A percentile compares a stretch with the other conserved stretches of the same genome.
These are phyloP conservation scores for Auricularia sp. DNA, from an alignment of 768 basidiomycete genomes.

Conservation along the genomic window DNA sequence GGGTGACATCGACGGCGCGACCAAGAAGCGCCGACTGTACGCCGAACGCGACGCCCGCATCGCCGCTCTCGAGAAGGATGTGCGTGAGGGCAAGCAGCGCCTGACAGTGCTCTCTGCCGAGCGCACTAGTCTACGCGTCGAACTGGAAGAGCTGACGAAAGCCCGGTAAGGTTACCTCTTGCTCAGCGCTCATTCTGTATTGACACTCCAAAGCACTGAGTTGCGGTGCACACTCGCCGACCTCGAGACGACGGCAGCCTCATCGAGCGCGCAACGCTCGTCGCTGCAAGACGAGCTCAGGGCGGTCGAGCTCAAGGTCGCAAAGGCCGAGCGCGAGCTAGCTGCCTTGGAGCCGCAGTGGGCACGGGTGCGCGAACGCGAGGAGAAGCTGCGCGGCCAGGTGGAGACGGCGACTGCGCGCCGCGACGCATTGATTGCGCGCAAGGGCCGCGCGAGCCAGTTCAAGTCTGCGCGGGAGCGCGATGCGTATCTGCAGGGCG, in stretches of 20 bases:
- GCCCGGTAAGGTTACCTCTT: no score
- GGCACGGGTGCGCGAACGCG: conserved; percentile 40
- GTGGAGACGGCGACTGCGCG: conserved; percentile 68
- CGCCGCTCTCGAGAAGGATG: conserved; percentile 47
- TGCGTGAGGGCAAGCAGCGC: conserved; percentile 57
- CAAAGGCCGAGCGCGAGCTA: conserved; percentile 50
- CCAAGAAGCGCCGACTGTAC: conserved; percentile 42
- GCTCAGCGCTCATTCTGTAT: no score
- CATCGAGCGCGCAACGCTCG: conserved; percentile 38
- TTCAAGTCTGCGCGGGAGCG: conserved; percentile 78
- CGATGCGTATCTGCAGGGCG: conserved; percentile 71
- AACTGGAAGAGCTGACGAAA: conserved; percentile 63
- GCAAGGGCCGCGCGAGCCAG: conserved; percentile 79
- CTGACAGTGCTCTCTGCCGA: conserved; percentile 61
- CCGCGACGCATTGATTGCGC: conserved; percentile 69
- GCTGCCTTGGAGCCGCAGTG: conserved; percentile 60
- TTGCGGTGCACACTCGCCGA: conserved; percentile 77
- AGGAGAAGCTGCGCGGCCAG: conserved; percentile 40
- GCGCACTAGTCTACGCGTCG: conserved; percentile 66
- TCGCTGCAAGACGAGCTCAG: conserved; percentile 56
- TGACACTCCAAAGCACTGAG: conserved; percentile 46
- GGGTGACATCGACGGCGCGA: conserved; percentile 75
- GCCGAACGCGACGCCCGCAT: background rate
- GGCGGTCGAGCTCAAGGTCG: conserved; percentile 48
- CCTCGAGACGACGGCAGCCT: conserved; percentile 28